phyloP scores from a whole-genome alignment of 805 yeast species.

The Nakazawaea ernobii region DNA sequence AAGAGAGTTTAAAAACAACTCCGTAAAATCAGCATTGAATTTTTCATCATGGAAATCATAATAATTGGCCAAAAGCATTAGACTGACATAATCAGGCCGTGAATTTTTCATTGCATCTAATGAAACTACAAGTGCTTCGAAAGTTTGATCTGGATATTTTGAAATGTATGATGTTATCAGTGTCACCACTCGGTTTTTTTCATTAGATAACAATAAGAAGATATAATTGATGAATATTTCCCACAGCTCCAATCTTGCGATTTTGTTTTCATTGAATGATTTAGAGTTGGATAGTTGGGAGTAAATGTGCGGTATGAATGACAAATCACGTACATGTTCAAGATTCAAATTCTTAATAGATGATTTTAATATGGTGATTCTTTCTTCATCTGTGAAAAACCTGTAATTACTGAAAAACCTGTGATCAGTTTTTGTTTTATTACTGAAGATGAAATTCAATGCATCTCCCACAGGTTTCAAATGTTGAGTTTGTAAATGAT shows the following conservation, averaged over 20 bases:
- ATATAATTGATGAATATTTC: slow-evolving; percentile 28
- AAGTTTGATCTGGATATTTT: slow-evolving; percentile 17
- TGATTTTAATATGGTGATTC: slow-evolving; percentile 9
- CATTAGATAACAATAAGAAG: slow-evolving; percentile 23
- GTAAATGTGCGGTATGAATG: slow-evolving; percentile 28
- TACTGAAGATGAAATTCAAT: background rate
- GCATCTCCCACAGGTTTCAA: background rate
- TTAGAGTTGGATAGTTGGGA: slow-evolving; percentile 21
- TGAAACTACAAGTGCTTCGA: slow-evolving; percentile 21
- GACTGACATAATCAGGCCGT: slow-evolving; percentile 23
- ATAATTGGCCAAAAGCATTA: slow-evolving; percentile 17
- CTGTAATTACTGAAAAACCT: too few relatives aligned
- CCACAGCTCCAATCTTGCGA: slow-evolving; percentile 23
- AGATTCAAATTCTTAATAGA: slow-evolving; percentile 4
- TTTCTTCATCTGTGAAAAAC: slow-evolving; percentile 11
- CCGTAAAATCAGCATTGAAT: background rate
- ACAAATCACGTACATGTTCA: slow-evolving; percentile 5
- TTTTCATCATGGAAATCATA: slow-evolving; percentile 5
- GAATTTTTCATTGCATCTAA: slow-evolving; percentile 23
- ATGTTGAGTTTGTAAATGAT: background rate
- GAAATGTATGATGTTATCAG: slow-evolving; percentile 22
- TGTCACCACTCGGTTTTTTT: slow-evolving; percentile 18
- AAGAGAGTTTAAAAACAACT: slow-evolving; percentile 11
- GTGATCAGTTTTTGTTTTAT: too few relatives aligned
- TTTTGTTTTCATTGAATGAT: slow-evolving; percentile 16